phyloP scores from a whole-genome alignment of 2,329 filamentous ascomycete species.

The Aspergillus sp. region DNA sequence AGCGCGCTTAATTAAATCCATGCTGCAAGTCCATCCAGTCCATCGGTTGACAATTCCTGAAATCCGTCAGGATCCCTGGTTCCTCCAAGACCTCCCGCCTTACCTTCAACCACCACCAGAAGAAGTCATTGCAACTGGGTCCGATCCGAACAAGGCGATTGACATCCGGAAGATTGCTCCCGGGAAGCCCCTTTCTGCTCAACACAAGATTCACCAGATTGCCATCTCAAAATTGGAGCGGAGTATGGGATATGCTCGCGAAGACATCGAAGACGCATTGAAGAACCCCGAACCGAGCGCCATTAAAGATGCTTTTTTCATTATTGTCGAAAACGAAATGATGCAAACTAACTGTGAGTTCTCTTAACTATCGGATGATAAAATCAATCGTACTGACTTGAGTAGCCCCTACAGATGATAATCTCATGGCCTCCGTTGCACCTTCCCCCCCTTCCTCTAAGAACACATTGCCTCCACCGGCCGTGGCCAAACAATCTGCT shows the following conservation, averaged over 20 bases:
- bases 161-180: slow-evolving; percentile 74
- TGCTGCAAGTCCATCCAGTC: slow-evolving; percentile 92
- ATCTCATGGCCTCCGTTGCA: slow-evolving; percentile 21
- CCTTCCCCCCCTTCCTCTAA: slow-evolving; percentile 25
- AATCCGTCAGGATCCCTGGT: slow-evolving; percentile 91
- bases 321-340: slow-evolving; percentile 93
- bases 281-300: slow-evolving; percentile 89
- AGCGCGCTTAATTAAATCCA: slow-evolving; percentile 67
- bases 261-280: slow-evolving; percentile 90
- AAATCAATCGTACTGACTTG: slow-evolving; percentile 1
- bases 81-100: slow-evolving; percentile 73
- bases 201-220: slow-evolving; percentile 83
- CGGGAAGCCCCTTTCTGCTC: slow-evolving; percentile 67
- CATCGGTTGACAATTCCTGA: slow-evolving; percentile 90
- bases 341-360: slow-evolving; percentile 89
- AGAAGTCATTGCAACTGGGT: slow-evolving; percentile 89
- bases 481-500: slow-evolving; percentile 10
- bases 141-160: slow-evolving; percentile 87
- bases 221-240: slow-evolving; percentile 94
- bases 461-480: slow-evolving; percentile 11
- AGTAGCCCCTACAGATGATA: slow-evolving; percentile 32
- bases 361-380: background rate
- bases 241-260: slow-evolving; percentile 94
- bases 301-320: slow-evolving; percentile 98
- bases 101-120: slow-evolving; percentile 85